phyloP scores from a whole-genome alignment of 495 filamentous ascomycete genomes.

The Apiosordaria backusii region DNA sequence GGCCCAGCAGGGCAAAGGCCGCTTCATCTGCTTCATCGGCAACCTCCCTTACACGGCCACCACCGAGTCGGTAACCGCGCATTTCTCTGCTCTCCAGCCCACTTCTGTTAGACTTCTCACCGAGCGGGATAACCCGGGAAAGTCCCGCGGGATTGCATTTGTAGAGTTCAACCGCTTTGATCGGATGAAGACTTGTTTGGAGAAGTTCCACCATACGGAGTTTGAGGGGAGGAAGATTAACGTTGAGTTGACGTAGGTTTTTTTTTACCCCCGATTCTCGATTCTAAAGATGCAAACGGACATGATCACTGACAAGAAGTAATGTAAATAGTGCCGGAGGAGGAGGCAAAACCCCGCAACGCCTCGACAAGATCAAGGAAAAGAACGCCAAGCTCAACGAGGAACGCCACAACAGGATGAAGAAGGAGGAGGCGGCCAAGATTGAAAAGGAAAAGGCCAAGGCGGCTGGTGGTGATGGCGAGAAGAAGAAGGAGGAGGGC shows the following conservation, averaged over 20 bases:
- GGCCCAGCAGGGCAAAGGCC: conserved; percentile 43
- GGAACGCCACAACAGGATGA: conserved; percentile 57
- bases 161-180: conserved; percentile 88
- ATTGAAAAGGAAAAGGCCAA: conserved; percentile 46
- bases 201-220: conserved; percentile 78
- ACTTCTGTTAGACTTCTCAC: conserved; percentile 71
- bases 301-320: neutral
- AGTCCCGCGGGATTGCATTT: conserved; percentile 85
- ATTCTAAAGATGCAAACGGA: neutral
- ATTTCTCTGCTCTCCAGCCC: conserved; percentile 76
- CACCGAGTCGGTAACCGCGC: conserved; percentile 56
- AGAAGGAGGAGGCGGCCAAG: conserved; percentile 51
- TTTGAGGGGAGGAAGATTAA: conserved; percentile 80
- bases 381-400: conserved; percentile 85
- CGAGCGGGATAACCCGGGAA: conserved; percentile 60
- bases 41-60: conserved; percentile 89
- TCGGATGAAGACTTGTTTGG: conserved; percentile 89
- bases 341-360: conserved; percentile 69
- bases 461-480: conserved; percentile 17
- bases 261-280: conserved; percentile 7
- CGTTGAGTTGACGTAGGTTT: conserved; percentile 80
- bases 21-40: conserved; percentile 86
- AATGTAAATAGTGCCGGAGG: conserved; percentile 60
- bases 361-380: conserved; percentile 69
- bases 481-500: neutral